These are phyloP conservation scores for Naganishia friedmannii DNA, from an alignment of 768 basidiomycete genomes.

Conservation along the genomic window DNA sequence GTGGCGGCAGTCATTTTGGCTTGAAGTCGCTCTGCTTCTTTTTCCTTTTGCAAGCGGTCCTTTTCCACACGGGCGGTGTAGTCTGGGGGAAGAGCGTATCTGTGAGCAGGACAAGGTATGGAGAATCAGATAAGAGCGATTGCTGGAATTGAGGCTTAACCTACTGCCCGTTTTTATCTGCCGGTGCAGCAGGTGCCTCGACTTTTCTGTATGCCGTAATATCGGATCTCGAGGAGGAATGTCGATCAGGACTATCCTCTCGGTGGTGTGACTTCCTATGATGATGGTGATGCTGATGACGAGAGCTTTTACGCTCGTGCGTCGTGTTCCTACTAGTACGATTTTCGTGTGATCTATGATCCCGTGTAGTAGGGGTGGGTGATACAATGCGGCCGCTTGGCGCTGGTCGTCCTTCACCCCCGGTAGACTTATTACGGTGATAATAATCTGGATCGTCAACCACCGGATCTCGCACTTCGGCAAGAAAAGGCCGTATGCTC, in stretches of 20 bases:
- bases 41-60: neutral
- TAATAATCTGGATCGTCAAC: neutral
- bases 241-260: neutral
- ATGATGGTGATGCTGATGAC: neutral
- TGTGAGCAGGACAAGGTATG: neutral
- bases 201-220: neutral
- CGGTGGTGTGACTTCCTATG: neutral
- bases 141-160: neutral
- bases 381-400: too few relatives aligned
- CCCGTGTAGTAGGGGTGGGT: too few relatives aligned
- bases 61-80: conserved; percentile 10
- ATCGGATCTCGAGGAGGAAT: neutral
- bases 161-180: conserved; percentile 9
- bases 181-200: neutral
- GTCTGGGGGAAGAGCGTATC: conserved; percentile 15
- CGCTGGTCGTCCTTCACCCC: neutral
- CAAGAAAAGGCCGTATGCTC: neutral
- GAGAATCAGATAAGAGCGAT: neutral
- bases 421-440: neutral
- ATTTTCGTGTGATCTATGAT: neutral
- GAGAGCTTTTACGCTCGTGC: neutral
- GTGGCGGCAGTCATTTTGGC: neutral
- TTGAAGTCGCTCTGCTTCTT: neutral
- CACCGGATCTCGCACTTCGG: too few relatives aligned
- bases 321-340: neutral